phyloP scores from a whole-genome alignment of 2,329 filamentous ascomycete genomes.

The Monosporascus cannonballus region DNA sequence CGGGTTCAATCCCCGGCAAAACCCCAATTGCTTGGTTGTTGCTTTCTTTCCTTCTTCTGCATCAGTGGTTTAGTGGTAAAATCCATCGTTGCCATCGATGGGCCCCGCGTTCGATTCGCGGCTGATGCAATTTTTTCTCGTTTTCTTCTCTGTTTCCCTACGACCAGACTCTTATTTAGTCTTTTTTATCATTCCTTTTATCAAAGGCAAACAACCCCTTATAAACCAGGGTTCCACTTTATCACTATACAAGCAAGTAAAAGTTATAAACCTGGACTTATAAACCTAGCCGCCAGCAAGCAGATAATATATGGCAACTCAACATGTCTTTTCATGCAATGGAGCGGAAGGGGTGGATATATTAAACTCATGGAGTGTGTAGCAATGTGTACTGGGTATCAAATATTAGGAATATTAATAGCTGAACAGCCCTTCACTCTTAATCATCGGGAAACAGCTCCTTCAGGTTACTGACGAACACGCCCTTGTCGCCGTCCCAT shows the following conservation, averaged over 20 bases:
- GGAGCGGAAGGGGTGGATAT: background rate
- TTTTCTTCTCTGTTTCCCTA: too few species aligned
- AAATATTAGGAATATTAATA: background rate
- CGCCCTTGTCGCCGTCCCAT: conserved; percentile 61
- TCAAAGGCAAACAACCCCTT: too few species aligned
- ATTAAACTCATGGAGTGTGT: background rate
- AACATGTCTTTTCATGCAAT: too few species aligned
- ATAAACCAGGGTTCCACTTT: too few species aligned
- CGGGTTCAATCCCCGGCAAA: too few species aligned
- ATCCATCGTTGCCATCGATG: conserved; percentile 49
- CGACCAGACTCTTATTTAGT: too few species aligned
- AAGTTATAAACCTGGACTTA: too few species aligned
- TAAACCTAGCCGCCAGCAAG: too few species aligned
- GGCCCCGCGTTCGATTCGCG: conserved; percentile 41
- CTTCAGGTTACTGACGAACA: conserved; percentile 73
- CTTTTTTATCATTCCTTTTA: too few species aligned
- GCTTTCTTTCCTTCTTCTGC: conserved; percentile 4
- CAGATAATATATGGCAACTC: too few species aligned
- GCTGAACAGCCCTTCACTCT: conserved; percentile 1
- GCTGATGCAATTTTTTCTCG: conserved; percentile 25
- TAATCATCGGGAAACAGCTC: conserved; percentile 86
- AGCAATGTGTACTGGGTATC: background rate
- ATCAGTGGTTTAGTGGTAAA: conserved; percentile 47
- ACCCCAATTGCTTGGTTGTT: too few species aligned
- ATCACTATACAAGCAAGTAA: too few species aligned